phyloP scores from a whole-genome alignment of 306 rosid species.

The Casuarina glauca region DNA sequence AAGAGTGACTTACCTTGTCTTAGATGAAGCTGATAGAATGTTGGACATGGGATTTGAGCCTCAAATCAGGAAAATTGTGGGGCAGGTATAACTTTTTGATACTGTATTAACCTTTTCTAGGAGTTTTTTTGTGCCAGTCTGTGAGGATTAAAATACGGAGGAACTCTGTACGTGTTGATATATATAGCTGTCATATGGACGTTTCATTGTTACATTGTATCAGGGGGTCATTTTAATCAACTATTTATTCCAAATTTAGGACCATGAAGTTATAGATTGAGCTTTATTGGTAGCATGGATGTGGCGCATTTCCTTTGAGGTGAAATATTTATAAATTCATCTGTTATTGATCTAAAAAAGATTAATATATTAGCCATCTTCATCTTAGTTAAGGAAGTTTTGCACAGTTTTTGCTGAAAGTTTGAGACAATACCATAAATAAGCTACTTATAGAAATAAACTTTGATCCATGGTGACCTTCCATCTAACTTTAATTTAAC shows the following conservation, averaged over 20 bases:
- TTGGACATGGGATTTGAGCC: slow-evolving; percentile 99
- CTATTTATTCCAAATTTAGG: neutral
- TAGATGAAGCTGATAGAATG: slow-evolving; percentile 99
- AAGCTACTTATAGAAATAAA: neutral
- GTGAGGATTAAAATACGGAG: neutral
- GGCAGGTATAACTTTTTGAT: slow-evolving; percentile 56
- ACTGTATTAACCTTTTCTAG: slow-evolving; percentile 2
- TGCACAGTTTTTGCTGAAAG: neutral
- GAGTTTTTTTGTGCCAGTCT: neutral
- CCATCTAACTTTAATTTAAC: neutral
- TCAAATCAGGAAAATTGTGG: slow-evolving; percentile 78
- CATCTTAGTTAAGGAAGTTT: neutral
- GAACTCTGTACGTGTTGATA: neutral
- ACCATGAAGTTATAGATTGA: neutral
- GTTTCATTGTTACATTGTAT: neutral
- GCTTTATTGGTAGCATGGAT: neutral
- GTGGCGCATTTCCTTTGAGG: neutral
- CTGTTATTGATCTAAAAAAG: neutral
- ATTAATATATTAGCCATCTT: neutral
- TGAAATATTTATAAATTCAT: neutral
- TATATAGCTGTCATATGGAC: neutral
- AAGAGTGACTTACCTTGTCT: slow-evolving; percentile 90
- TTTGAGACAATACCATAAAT: neutral
- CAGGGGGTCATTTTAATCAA: neutral
- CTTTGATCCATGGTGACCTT: neutral